Conservation (phyloP, 1,139 yeast species). For the Candida pseudoviswanathii region DNA sequence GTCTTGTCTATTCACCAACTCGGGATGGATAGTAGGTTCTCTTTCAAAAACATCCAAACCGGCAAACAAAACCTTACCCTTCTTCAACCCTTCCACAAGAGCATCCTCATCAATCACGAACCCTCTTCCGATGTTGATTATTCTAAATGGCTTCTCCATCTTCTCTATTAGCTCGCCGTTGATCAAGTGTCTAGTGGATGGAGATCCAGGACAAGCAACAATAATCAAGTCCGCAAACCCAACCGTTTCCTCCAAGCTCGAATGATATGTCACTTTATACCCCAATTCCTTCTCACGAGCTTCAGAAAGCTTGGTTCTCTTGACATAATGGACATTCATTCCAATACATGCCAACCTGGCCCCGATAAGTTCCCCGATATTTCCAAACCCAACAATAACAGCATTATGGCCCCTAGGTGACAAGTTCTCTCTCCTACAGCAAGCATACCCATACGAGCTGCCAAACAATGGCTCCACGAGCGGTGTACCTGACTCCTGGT, state of each 20-base stretch:
- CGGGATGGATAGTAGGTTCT: slow-evolving; percentile 63
- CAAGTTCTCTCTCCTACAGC: slow-evolving; percentile 34
- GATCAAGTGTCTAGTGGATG: slow-evolving; percentile 58
- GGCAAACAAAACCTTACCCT: slow-evolving; percentile 68
- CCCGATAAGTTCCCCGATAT: slow-evolving; percentile 71
- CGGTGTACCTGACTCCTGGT: slow-evolving; percentile 35
- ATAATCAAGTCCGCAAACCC: slow-evolving; percentile 59
- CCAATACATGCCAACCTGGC: slow-evolving; percentile 58
- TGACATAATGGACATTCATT: slow-evolving; percentile 67
- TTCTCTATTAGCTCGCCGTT: slow-evolving; percentile 49
- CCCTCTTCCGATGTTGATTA: slow-evolving; percentile 82
- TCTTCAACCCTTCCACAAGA: slow-evolving; percentile 63
- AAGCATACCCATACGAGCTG: slow-evolving; percentile 50
- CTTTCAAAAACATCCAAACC: slow-evolving; percentile 81
- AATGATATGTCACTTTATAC: slow-evolving; percentile 48
- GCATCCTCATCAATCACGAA: slow-evolving; percentile 72
- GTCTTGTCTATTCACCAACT: slow-evolving; percentile 59
- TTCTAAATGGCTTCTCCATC: slow-evolving; percentile 55
- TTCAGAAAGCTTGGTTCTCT: slow-evolving; percentile 50
- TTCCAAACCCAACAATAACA: slow-evolving; percentile 77
- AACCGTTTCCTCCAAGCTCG: slow-evolving; percentile 35
- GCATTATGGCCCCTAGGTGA: slow-evolving; percentile 63
- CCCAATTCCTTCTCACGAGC: slow-evolving; percentile 41
- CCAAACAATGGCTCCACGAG: slow-evolving; percentile 33
- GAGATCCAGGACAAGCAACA: slow-evolving; percentile 67